Evolutionary conservation across 2,329 filamentous ascomycete genomes (phyloP), one percentile per base, ranked within the genome.

Genomic region (Phialocephala sp.): DNA sequence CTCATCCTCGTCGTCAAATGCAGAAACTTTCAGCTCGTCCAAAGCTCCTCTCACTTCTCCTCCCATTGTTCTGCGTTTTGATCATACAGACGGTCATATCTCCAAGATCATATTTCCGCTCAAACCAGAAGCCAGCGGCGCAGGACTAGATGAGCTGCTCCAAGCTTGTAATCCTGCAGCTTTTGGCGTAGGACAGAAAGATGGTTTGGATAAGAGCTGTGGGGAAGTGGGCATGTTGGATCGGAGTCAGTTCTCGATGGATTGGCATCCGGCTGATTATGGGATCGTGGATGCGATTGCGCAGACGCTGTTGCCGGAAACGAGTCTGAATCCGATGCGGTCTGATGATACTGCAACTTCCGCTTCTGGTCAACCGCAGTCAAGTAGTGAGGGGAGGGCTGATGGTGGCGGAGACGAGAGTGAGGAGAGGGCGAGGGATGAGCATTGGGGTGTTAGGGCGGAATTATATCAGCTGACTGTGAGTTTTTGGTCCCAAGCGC

Each of bases 391-490:
- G 27, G 27, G 27, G 3, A 32, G 6, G 27, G 6, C 6, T 32
- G 27, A 32, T 3, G 6, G 27, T 32, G 27, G 6, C 3, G n/a
- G 6, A 18, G 8, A 18, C 4, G 45, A 20, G 11, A 20, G n/a
- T 1, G 9, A 14, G 11, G 18, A 57, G 39, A 76, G 27, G 60
- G 59, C 8, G 20, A 59, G 66, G 27, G 47, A 56, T 11, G 63
- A 70, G 36, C 63, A 67, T 52, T 67, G 64, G 0, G 78, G 78
- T 8, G 74, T 87, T 0, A 75, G 74, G 4, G 84, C 84, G 0
- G 84, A 88, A 74, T 74, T 88, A 1, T 87, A 86, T 72, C 87
- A 87, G 66, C 73, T 88, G 20, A 87, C 88, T 69, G 81, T 85
- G 60, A 54, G 73, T 68, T 5, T 8, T 15, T 3, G 3, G 22